Percentiles rank a stretch among this genome's conserved stretches.
These are phyloP conservation scores for Rhodotorula sp. DNA, from an alignment of 1,284 basidiomycete genomes.

Conservation along the genomic window DNA sequence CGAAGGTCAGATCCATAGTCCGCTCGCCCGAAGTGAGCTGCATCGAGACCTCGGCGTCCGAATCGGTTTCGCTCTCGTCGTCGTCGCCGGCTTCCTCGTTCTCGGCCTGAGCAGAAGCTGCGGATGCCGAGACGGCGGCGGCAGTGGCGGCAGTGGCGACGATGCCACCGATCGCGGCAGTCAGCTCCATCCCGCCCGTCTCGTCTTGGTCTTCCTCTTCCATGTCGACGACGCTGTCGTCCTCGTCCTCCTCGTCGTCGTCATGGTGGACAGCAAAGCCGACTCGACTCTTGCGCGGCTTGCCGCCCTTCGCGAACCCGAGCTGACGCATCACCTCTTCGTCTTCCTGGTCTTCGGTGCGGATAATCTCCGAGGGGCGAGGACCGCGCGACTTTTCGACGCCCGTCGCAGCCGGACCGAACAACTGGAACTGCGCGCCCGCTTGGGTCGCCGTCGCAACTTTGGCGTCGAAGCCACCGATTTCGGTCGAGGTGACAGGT, in stretches of 20 bases:
- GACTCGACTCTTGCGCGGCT: constrained; percentile 18
- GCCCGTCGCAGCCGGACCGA: not conserved
- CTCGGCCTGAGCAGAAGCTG: too few relatives aligned
- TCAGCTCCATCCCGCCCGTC: constrained; percentile 34
- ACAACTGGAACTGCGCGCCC: not conserved
- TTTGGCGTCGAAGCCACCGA: not conserved
- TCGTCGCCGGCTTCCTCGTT: constrained; percentile 1
- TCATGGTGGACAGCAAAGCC: not conserved
- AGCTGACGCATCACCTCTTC: constrained; percentile 35
- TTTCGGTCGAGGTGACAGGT: not conserved
- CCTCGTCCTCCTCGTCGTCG: constrained; percentile 15
- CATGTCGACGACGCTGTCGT: not conserved
- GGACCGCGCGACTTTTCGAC: constrained; percentile 10
- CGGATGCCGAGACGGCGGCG: too few relatives aligned
- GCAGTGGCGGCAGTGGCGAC: not conserved
- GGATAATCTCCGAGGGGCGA: constrained; percentile 28
- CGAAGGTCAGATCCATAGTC: constrained; percentile 20
- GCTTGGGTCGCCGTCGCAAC: not conserved
- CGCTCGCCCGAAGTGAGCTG: constrained; percentile 20
- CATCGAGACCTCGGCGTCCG: constrained; percentile 34
- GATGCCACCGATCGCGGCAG: constrained; percentile 21
- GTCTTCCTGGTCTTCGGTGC: constrained; percentile 36
- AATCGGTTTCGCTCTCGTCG: constrained; percentile 23
- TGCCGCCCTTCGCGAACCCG: constrained; percentile 23
- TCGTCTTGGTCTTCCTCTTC: constrained; percentile 11